These are phyloP conservation scores for Dunaliella primolecta DNA, from an alignment of 139 green algal species.

Conservation along the genomic window DNA sequence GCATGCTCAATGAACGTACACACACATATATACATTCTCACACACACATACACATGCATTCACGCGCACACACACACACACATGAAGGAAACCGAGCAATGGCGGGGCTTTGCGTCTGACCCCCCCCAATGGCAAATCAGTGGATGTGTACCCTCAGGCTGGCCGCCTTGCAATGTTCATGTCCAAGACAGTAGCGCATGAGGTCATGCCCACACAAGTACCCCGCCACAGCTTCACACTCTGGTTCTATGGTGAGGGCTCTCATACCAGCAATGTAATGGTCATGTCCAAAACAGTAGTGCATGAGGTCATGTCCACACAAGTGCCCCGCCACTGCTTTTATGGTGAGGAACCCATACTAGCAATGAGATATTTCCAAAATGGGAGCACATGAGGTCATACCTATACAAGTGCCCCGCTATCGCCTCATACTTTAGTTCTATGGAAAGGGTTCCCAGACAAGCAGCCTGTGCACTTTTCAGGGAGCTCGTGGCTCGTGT, in stretches of 20 bases:
- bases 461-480: no score
- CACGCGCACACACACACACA: not conserved
- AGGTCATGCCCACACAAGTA: slow-evolving; percentile 35
- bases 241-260: slow-evolving; percentile 51
- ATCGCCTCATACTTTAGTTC: no score
- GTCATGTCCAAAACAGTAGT: slow-evolving; percentile 43
- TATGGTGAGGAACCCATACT: no score
- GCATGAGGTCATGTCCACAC: slow-evolving; percentile 43
- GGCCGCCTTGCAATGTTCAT: slow-evolving; percentile 51
- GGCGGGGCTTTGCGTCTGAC: slow-evolving; percentile 45
- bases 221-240: slow-evolving; percentile 45
- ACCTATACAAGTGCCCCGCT: slow-evolving; percentile 20
- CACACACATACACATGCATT: no score
- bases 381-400: slow-evolving; percentile 45
- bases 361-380: slow-evolving; percentile 43
- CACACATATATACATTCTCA: no score
- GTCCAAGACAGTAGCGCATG: slow-evolving; percentile 41
- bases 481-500: no score
- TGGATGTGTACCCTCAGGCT: slow-evolving; percentile 38
- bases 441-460: no score
- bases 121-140: slow-evolving; percentile 1
- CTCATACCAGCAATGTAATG: no score
- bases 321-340: slow-evolving; percentile 36
- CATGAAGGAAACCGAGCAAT: slow-evolving; percentile 10
- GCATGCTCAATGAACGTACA: no score